These are phyloP conservation scores for Coniochaeta ligniaria DNA, from an alignment of 2,329 filamentous ascomycete species.

Conservation along the genomic window DNA sequence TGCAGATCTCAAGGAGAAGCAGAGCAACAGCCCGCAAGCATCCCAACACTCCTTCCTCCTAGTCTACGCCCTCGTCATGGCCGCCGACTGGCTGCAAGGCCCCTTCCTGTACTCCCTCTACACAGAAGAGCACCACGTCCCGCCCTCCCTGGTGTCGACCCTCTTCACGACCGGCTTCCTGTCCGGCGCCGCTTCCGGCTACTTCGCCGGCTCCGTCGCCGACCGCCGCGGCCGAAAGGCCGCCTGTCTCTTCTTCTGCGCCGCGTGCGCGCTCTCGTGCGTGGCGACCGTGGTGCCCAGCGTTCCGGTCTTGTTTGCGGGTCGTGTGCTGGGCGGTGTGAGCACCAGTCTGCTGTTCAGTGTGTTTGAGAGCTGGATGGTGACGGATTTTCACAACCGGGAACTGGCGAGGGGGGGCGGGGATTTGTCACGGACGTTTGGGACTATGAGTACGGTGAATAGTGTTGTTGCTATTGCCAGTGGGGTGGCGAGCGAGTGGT, in stretches of 20 bases:
- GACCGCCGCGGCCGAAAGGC: constrained; percentile 40
- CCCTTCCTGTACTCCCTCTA: constrained; percentile 45
- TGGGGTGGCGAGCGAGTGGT: constrained; percentile 42
- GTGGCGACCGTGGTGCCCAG: constrained; percentile 38
- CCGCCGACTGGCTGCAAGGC: constrained; percentile 29
- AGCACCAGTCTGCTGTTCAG: constrained; percentile 50
- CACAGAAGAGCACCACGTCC: constrained; percentile 38
- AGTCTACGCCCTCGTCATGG: constrained; percentile 21
- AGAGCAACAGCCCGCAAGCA: not conserved
- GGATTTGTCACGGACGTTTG: constrained; percentile 43
- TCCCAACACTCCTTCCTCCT: constrained; percentile 11
- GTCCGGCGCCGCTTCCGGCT: constrained; percentile 37
- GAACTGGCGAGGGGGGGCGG: constrained; percentile 31
- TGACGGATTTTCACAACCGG: constrained; percentile 44
- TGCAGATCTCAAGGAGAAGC: too few species aligned
- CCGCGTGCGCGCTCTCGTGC: constrained; percentile 43
- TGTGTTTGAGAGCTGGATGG: constrained; percentile 55
- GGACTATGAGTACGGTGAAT: constrained; percentile 43
- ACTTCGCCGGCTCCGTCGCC: constrained; percentile 28
- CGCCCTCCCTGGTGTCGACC: constrained; percentile 34
- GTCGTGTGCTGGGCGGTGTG: constrained; percentile 45
- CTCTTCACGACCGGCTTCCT: constrained; percentile 42
- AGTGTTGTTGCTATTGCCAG: constrained; percentile 47
- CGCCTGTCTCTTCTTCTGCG: constrained; percentile 46
- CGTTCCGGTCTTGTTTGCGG: constrained; percentile 39